Evolutionary conservation across 495 filamentous ascomycete species (phyloP).

Genomic region (Apodospora peruviana): DNA sequence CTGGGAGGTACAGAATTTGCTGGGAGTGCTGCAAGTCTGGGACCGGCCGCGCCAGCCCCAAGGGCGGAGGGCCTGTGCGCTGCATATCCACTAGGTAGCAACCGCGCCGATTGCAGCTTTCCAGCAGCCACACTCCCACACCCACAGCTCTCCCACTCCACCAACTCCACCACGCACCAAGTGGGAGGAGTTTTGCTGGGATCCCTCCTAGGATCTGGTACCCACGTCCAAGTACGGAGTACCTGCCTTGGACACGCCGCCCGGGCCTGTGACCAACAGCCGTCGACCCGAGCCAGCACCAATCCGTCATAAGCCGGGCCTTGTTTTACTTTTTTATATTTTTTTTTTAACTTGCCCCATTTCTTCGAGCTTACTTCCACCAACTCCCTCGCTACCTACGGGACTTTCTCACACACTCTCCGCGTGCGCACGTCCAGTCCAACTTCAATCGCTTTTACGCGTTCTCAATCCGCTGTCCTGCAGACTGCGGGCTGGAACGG

Average conservation of each 20-base stretch:
- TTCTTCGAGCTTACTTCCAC: not conserved
- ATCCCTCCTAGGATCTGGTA: conserved; percentile 1
- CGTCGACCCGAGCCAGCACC: conserved; percentile 6
- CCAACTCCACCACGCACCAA: not conserved
- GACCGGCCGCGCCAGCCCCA: conserved; percentile 6
- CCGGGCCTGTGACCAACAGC: conserved; percentile 23
- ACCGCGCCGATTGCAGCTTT: conserved; percentile 6
- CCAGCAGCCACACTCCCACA: conserved; percentile 10
- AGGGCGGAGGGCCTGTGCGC: conserved; percentile 2
- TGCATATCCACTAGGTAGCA: conserved; percentile 12
- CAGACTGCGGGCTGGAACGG: too few species aligned
- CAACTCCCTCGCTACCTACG: not conserved
- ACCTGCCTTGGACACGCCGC: conserved; percentile 9
- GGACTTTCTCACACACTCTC: not conserved
- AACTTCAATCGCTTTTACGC: not conserved
- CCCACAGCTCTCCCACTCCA: not conserved
- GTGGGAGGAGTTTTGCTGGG: too few species aligned
- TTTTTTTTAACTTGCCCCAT: not conserved
- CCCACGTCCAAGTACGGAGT: not conserved
- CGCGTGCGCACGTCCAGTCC: not conserved
- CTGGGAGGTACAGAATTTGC: conserved; percentile 1
- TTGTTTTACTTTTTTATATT: conserved; percentile 1
- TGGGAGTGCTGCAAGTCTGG: not conserved
- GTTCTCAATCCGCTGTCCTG: not conserved
- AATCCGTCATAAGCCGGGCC: conserved; percentile 25